Evolutionary conservation across 805 yeast species (phyloP).

Genomic region (Saturnispora serradocipensis): DNA sequence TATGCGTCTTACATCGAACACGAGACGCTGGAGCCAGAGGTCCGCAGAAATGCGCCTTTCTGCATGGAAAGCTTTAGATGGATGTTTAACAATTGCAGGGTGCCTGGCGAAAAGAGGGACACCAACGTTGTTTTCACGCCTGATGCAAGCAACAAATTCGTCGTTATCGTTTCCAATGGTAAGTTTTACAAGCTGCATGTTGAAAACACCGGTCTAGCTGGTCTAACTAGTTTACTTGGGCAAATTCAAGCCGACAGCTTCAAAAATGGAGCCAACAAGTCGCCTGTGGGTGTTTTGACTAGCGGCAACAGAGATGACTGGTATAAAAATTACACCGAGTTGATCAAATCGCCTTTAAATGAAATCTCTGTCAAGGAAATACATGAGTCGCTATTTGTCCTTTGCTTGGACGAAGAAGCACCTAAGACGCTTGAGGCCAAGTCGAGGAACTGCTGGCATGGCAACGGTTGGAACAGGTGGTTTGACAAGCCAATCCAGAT

Average conservation of each 20-base stretch:
- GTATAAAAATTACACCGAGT: constrained; percentile 48
- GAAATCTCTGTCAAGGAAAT: constrained; percentile 54
- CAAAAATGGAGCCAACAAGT: constrained; percentile 30
- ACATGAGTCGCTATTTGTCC: constrained; percentile 67
- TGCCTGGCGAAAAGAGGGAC: constrained; percentile 64
- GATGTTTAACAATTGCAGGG: constrained; percentile 85
- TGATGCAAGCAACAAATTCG: constrained; percentile 45
- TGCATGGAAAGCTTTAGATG: constrained; percentile 90
- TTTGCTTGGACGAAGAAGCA: constrained; percentile 63
- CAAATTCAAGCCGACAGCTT: constrained; percentile 36
- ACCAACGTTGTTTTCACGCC: constrained; percentile 39
- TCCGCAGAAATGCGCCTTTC: constrained; percentile 64
- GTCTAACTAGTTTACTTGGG: constrained; percentile 50
- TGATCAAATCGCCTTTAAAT: constrained; percentile 54
- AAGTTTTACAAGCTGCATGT: constrained; percentile 71
- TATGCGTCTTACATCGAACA: constrained; percentile 59
- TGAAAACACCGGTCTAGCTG: constrained; percentile 42
- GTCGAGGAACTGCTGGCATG: constrained; percentile 86
- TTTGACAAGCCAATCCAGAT: constrained; percentile 89
- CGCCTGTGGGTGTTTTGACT: constrained; percentile 71
- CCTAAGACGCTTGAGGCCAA: constrained; percentile 80
- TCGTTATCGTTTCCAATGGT: constrained; percentile 65
- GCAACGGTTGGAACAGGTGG: constrained; percentile 89
- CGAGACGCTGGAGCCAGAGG: constrained; percentile 74
- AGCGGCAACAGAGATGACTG: constrained; percentile 81